A percentile compares a stretch with the other conserved stretches of the same genome.
Conservation (phyloP, 1,284 basidiomycete species). For the Fomitopsis pinicola region DNA sequence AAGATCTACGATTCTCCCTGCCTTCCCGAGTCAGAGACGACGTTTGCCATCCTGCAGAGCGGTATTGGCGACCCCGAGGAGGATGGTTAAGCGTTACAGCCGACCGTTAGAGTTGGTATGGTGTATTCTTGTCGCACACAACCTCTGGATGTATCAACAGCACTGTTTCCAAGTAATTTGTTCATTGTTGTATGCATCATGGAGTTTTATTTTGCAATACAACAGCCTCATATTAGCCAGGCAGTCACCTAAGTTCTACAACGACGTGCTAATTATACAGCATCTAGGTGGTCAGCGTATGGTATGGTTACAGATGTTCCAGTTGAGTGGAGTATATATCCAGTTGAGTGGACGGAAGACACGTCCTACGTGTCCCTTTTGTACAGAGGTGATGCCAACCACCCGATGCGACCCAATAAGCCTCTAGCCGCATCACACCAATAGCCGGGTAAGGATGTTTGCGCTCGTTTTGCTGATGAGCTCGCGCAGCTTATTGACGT, state of each 20-base stretch:
- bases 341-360: slow-evolving; percentile 36
- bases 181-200: background rate
- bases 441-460: slow-evolving; percentile 85
- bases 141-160: background rate
- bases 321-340: slow-evolving; percentile 27
- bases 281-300: slow-evolving; percentile 15
- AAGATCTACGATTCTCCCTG: slow-evolving; percentile 99
- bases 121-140: background rate
- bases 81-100: slow-evolving; percentile 40
- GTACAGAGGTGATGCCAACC: background rate
- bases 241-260: background rate
- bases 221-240: background rate
- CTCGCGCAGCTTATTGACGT: slow-evolving; percentile 82
- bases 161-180: background rate
- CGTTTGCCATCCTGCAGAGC: slow-evolving; percentile 88
- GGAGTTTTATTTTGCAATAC: too few species aligned
- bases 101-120: background rate
- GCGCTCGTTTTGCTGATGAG: slow-evolving; percentile 78
- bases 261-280: slow-evolving; percentile 8
- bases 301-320: slow-evolving; percentile 11
- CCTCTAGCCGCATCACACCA: slow-evolving; percentile 43
- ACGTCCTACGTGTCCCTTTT: slow-evolving; percentile 11
- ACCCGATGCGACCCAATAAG: background rate
- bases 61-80: slow-evolving; percentile 93
- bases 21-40: slow-evolving; percentile 94